Base-by-base conservation (phyloP, 371 early-diverging fungal genomes). In the Chytridiales sp. region DNA sequence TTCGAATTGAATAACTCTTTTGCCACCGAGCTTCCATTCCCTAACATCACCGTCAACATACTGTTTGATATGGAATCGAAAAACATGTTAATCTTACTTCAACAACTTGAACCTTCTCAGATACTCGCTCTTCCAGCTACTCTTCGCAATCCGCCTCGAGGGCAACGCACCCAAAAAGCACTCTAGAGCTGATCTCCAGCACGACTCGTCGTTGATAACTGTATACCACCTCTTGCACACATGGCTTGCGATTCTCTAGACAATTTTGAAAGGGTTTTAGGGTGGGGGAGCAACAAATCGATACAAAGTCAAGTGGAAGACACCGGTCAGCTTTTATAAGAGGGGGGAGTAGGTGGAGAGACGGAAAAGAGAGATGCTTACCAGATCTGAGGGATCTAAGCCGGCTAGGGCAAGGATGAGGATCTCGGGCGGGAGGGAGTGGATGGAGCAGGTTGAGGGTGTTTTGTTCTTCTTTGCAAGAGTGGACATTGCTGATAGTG, bases 1-100 rank as follows among this genome's bases (percentile, higher is more conserved):
- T 35, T 75, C 69, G 50, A 70, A 75, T 36, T 69, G 75, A 3
- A 75, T 61, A 24, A 67, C 64, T 26, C 66, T 65, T 38, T 66
- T 71, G 15, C 70, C 67, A 22, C 40, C 34, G 4, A 47, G 34
- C 13, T 47, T 50, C 60, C 66, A 70, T 8, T 61, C 63, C 48
- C 69, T 63, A 51, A 38, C 39, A 19, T 1, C 47, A 31, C 17
- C 13, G 26, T 19, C n/a, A 6, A 50, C 15, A 31, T 8, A 38
- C 15, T 13, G 17, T 50, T 50, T 5, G 30, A 13, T 9, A 11
- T 50, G 38, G 35, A 50, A 29, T 56, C 6, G 21, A n/a, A 27
- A 35, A 9, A 27, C 5, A 8, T n/a, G 22, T 42, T 17, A 36
- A 24, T n/a, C n/a, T 21, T 42, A 61, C 66, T 47, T 62, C 19